Evolutionary conservation across 2,329 filamentous ascomycete genomes (phyloP).

Genomic region (Trichoderma hamatum): DNA sequence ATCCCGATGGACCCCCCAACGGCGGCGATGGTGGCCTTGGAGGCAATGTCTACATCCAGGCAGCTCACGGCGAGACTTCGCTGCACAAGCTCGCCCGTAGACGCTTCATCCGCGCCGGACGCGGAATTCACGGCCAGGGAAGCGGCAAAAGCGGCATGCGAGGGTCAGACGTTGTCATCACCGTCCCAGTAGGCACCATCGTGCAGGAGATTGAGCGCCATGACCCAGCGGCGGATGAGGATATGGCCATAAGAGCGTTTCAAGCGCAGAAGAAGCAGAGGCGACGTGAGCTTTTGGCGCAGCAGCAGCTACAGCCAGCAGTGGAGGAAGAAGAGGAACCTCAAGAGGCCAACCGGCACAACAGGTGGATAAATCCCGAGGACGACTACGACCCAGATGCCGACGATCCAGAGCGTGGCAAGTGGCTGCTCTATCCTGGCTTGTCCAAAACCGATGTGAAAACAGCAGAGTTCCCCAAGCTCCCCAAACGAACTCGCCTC

Average conservation of each 20-base stretch:
- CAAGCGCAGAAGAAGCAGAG: conserved; percentile 40
- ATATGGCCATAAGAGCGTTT: conserved; percentile 40
- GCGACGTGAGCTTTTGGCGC: conserved; percentile 35
- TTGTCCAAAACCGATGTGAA: conserved; percentile 70
- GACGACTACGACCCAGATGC: conserved; percentile 47
- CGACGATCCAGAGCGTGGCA: conserved; percentile 60
- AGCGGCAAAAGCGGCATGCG: conserved; percentile 73
- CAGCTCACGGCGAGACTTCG: conserved; percentile 86
- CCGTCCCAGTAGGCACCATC: conserved; percentile 90
- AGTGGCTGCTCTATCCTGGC: conserved; percentile 87
- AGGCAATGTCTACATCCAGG: conserved; percentile 92
- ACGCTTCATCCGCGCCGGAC: conserved; percentile 72
- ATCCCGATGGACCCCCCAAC: conserved; percentile 87
- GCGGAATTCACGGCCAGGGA: conserved; percentile 78
- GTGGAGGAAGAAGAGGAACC: conserved; percentile 14
- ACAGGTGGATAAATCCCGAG: conserved; percentile 22
- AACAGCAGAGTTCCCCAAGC: conserved; percentile 52
- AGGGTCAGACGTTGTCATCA: conserved; percentile 84
- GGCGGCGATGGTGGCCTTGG: conserved; percentile 92
- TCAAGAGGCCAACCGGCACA: conserved; percentile 23
- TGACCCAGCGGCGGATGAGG: conserved; percentile 75
- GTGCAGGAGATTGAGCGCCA: conserved; percentile 78
- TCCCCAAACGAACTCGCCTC: conserved; percentile 55
- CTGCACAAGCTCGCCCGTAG: conserved; percentile 86
- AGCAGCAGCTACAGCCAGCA: conserved; percentile 29